Conservation (phyloP, 73 alveolate species). For the Paramecium octaurelia region DNA sequence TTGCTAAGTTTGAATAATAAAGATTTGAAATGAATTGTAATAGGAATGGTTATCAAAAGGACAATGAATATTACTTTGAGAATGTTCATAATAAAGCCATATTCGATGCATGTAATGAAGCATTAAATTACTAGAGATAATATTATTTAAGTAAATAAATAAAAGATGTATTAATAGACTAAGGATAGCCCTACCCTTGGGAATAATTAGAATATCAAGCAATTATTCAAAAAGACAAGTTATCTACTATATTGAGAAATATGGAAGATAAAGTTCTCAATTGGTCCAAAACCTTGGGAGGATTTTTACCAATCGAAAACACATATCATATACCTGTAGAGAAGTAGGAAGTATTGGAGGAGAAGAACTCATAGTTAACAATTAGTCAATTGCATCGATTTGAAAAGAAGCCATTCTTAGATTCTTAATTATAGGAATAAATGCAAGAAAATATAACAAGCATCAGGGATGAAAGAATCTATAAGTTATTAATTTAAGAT, state of each 20-base stretch:
- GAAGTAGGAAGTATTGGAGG: slow-evolving; percentile 5
- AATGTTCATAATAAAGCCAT: slow-evolving; percentile 76
- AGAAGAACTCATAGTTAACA: not conserved
- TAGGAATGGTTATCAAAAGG: not conserved
- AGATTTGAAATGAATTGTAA: not conserved
- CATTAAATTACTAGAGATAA: slow-evolving; percentile 70
- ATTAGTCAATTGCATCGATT: not conserved
- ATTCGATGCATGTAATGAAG: slow-evolving; percentile 78
- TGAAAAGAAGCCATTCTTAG: not conserved
- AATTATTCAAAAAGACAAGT: not conserved
- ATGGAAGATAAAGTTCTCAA: slow-evolving; percentile 13
- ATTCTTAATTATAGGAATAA: not conserved
- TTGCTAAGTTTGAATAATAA: not conserved
- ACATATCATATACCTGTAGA: not conserved
- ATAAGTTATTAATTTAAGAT: slow-evolving; percentile 35
- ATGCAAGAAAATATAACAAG: not conserved
- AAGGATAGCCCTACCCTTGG: slow-evolving; percentile 58
- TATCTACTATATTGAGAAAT: not conserved
- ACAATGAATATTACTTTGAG: slow-evolving; percentile 52
- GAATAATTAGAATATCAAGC: not conserved
- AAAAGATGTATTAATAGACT: not conserved
- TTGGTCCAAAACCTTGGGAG: slow-evolving; percentile 45
- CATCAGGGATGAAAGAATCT: slow-evolving; percentile 49
- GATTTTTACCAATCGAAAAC: slow-evolving; percentile 34
- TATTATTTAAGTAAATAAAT: slow-evolving; percentile 1